Conservation (phyloP, 2,329 filamentous ascomycete genomes). For the Aspergillus ustus region DNA sequence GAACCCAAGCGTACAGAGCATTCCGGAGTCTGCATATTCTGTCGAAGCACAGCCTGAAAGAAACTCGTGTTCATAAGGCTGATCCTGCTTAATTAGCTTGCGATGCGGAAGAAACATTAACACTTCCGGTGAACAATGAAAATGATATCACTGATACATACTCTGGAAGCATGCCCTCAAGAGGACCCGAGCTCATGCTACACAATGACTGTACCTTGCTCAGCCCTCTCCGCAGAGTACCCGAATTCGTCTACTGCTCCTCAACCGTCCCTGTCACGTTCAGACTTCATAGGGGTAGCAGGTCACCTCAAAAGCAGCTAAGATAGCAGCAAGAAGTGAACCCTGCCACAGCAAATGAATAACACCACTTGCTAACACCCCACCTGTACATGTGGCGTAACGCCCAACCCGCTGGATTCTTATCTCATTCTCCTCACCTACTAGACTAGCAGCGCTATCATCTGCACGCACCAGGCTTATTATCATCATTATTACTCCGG, state of each 20-base stretch:
- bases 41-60: background rate
- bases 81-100: background rate
- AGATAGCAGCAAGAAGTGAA: background rate
- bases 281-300: background rate
- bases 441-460: background rate
- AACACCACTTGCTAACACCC: background rate
- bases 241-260: background rate
- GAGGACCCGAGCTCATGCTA: background rate
- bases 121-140: background rate
- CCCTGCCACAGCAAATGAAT: background rate
- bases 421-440: background rate
- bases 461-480: background rate
- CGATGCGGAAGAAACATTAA: background rate
- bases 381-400: background rate
- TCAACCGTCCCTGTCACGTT: background rate
- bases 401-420: background rate
- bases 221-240: background rate
- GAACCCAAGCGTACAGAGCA: background rate
- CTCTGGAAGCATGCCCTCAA: background rate
- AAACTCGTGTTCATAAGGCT: background rate
- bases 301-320: background rate
- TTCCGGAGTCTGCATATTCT: background rate
- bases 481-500: background rate
- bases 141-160: background rate
- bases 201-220: background rate